A percentile compares a stretch with the other conserved stretches of the same genome.
phyloP scores from a whole-genome alignment of 257 asterid genomes.

The Ligustrum vulgare region DNA sequence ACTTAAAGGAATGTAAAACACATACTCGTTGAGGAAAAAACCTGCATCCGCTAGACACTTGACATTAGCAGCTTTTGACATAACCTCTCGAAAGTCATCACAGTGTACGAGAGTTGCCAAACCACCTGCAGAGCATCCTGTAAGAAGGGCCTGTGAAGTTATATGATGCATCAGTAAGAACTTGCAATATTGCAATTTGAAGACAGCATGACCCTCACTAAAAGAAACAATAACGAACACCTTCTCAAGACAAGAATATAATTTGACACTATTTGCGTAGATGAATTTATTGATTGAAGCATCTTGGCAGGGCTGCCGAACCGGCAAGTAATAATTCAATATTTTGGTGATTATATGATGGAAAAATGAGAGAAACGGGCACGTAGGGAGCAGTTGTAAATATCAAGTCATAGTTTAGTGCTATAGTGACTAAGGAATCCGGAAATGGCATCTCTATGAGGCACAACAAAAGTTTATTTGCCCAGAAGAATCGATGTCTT shows the following conservation, averaged over 20 bases:
- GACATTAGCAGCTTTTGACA: constrained; percentile 66
- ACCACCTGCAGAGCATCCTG: constrained; percentile 99
- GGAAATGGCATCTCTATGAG: constrained; percentile 16
- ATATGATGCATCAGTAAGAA: constrained; percentile 29
- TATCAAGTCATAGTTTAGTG: not conserved
- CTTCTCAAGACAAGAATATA: not conserved
- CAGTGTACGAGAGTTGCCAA: constrained; percentile 89
- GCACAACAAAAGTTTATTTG: constrained; percentile 1
- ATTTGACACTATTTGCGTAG: constrained; percentile 8
- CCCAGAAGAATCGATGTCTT: constrained; percentile 1
- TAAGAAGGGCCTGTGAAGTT: constrained; percentile 73
- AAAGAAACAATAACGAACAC: not conserved
- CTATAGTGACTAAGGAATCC: not conserved
- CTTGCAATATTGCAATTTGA: not conserved
- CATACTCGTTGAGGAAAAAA: constrained; percentile 85
- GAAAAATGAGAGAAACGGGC: not conserved
- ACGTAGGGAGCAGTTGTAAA: not conserved
- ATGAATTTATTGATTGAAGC: not conserved
- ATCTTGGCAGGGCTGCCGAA: not conserved
- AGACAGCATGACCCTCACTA: constrained; percentile 8
- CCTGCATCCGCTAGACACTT: constrained; percentile 96
- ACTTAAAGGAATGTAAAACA: constrained; percentile 24
- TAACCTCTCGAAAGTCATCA: constrained; percentile 62
- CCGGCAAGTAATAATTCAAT: not conserved
- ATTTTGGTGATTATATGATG: constrained; percentile 16